Evolutionary conservation across 352 stramenopile genomes (phyloP).

Genomic region (Poterioochromonas sp.): DNA sequence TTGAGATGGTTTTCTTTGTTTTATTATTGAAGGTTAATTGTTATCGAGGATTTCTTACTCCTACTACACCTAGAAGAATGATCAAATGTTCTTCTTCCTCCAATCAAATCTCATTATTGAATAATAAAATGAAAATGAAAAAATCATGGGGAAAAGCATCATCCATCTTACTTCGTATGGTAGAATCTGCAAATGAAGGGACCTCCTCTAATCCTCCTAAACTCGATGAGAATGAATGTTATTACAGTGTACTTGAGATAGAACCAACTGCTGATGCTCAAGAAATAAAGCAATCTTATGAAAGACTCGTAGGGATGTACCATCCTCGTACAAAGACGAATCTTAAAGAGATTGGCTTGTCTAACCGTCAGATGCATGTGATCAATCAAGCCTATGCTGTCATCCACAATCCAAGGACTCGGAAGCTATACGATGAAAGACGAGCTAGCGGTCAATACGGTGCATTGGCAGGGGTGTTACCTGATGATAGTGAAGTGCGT

Average conservation of each 20-base stretch:
- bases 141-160: no score
- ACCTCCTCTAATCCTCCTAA: not conserved
- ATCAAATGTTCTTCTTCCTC: no score
- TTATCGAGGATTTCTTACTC: no score
- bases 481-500: no score
- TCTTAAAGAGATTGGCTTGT: not conserved
- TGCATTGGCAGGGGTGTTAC: not conserved
- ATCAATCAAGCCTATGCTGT: not conserved
- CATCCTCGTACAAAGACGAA: constrained; percentile 57
- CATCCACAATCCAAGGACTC: not conserved
- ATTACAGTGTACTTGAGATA: constrained; percentile 63
- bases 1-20: no score
- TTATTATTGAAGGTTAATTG: no score
- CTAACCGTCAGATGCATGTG: not conserved
- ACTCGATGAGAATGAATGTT: constrained; percentile 41
- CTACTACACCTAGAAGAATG: no score
- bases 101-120: no score
- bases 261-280: constrained; percentile 47
- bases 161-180: no score
- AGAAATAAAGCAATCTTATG: constrained; percentile 65
- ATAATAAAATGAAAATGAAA: no score
- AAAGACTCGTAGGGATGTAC: constrained; percentile 55
- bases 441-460: not conserved
- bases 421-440: not conserved
- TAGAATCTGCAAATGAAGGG: no score